phyloP scores from a whole-genome alignment of 257 asterid genomes.

The Ligustrum vulgare region DNA sequence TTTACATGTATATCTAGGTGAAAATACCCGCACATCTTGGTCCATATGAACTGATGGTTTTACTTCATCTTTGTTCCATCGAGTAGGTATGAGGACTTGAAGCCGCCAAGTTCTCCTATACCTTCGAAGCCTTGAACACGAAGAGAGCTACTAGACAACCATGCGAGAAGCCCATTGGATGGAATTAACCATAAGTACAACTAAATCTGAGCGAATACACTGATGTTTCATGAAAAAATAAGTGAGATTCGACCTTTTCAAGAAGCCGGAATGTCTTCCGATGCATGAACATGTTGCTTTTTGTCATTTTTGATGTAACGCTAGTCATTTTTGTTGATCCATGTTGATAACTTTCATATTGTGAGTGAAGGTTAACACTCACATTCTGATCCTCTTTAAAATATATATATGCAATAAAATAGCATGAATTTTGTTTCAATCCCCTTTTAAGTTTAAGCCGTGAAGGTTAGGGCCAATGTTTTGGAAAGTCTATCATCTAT shows the following conservation, averaged over 20 bases:
- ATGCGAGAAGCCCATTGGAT: neutral
- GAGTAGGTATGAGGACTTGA: conserved; percentile 77
- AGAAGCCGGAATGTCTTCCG: neutral
- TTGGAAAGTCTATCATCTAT: neutral
- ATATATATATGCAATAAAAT: neutral
- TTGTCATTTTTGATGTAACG: neutral
- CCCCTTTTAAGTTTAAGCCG: neutral
- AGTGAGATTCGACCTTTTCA: neutral
- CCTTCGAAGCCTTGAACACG: conserved; percentile 44
- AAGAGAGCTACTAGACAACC: neutral
- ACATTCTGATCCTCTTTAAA: neutral
- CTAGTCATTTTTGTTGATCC: neutral
- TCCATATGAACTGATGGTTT: conserved; percentile 4
- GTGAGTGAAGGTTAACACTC: neutral
- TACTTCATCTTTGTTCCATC: conserved; percentile 15
- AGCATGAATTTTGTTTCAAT: neutral
- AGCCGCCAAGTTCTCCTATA: conserved; percentile 73
- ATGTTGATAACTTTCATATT: neutral
- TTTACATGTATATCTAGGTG: neutral
- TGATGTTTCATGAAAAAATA: neutral
- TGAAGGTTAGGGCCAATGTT: neutral
- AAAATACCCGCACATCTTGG: neutral
- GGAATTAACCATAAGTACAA: neutral
- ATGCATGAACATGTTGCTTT: neutral
- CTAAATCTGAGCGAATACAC: neutral